Base-by-base conservation (phyloP, 2,329 filamentous ascomycete species). In the Clarireedia paspali region DNA sequence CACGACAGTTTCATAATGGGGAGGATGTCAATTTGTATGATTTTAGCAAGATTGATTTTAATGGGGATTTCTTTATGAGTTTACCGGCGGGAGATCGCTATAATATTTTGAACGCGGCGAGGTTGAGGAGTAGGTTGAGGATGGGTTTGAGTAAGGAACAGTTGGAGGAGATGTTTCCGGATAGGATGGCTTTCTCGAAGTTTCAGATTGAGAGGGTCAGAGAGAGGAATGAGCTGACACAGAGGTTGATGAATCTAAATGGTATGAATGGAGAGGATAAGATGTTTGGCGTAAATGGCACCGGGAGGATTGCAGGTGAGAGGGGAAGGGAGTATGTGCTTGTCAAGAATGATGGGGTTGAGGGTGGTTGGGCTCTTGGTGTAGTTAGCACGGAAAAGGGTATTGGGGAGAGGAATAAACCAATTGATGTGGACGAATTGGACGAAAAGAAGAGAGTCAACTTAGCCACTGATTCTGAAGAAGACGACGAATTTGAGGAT, bases 71-170 rank as follows among this genome's bases (percentile, higher is more conserved):
- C 72, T 99, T 99, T 74, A 83, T 88, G 69, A 96, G 90, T 68
- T 73, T 99, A 56, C 94, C 95, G 0, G 79, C 91, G 1, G 86
- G 87, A 2, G 94, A 99, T 74, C 83, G 92, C 49, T 99, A 99
- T 75, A 97, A 97, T 65, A 99, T 99, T 53, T 74, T 99, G 23
- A 99, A 99, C 68, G 94, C 95, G 1, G 94, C 95, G 1, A 81
- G 94, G 59, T 70, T 99, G 59, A 79, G 94, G 56, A 96, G 90
- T 70, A 81, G 94, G 53, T 76, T 99, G 66, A 83, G 94, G 68
- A 96, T 99, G 92, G 94, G 94, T 0, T 82, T 96, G 65, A 95
- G 89, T 56, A 97, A 97, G 71, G 92, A 99, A 62, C 94, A 99
- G 71, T 74, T 99, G 14, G 91, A 97, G 63, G 82, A 79, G 47